phyloP scores from a whole-genome alignment of 2,329 filamentous ascomycete species.

The Talaromyces sp. region DNA sequence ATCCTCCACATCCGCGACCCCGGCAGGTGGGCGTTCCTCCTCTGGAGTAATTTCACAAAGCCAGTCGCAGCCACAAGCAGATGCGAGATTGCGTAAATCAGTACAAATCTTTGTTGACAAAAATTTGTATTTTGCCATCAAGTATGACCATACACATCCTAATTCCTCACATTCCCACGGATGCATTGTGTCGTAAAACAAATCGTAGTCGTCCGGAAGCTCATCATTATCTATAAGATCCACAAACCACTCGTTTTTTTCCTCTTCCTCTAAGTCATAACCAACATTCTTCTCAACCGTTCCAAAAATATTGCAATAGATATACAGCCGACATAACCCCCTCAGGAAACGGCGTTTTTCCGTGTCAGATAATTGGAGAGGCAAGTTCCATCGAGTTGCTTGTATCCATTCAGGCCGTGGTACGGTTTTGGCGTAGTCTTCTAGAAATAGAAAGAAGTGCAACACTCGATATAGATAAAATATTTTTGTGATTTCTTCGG shows the following conservation, averaged over 20 bases:
- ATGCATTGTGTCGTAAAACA: background rate
- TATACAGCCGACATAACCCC: slow-evolving; percentile 2
- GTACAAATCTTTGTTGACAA: background rate
- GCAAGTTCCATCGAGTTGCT: background rate
- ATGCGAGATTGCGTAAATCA: background rate
- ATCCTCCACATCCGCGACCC: background rate
- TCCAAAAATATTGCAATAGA: slow-evolving; percentile 1
- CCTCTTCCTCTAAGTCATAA: background rate
- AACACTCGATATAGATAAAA: background rate
- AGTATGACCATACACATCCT: slow-evolving; percentile 1
- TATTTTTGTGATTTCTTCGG: background rate
- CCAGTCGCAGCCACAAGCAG: background rate
- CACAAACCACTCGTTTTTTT: background rate
- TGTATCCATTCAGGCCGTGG: background rate
- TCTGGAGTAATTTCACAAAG: background rate
- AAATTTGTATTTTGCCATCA: background rate
- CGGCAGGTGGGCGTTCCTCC: background rate
- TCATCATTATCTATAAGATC: too few relatives aligned
- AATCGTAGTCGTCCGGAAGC: background rate
- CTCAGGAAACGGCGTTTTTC: slow-evolving; percentile 3
- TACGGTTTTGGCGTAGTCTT: background rate
- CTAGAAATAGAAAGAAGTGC: slow-evolving; percentile 3
- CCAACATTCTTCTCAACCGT: background rate
- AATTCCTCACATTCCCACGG: slow-evolving; percentile 2
- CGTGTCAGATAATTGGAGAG: background rate